Evolutionary conservation across 768 basidiomycete species (phyloP), one percentile per base, ranked within the genome.

Genomic region (Termitomyces sp.): DNA sequence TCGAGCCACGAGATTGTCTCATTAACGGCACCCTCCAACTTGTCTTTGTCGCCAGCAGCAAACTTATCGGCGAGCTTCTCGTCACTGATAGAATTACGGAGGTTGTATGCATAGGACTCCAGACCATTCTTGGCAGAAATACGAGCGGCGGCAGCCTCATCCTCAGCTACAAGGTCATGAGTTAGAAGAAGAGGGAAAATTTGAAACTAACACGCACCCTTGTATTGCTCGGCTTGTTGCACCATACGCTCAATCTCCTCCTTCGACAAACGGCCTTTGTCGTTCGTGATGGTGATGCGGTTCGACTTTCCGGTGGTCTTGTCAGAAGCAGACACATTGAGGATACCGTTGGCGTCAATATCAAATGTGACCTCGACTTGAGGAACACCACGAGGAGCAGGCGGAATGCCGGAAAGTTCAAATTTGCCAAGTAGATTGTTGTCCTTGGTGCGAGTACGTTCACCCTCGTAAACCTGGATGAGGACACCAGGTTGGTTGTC

Each of bases 161-260:
- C 91, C 83, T 93, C 92, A 63, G 85, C 88, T 87, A 26, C 61
- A 59, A 32, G 4, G n/a, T 49, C 5, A 7, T 18, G 6, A 40
- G 40, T 18, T 6, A n/a, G 0, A 54, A 36, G 3, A 35, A 4
- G 4, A 8, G 20, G 28, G 0, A 32, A 20, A 26, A 2, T 8
- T 4, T 30, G n/a, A 14, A 1, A 12, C 0, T 53, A 3, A 30
- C 8, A n/a, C 53, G 28, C 74, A 83, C 86, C 78, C 77, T 89
- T 93, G 82, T 94, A 95, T 71, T 87, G 86, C 85, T 96, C 95
- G 56, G 95, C 95, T 71, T 97, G 95, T 61, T 74, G 71, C 47
- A 98, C 93, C 95, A 98, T 98, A 72, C 94, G 91, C 74, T 98
- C 95, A 62, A 98, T 98, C 71, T 98, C 95, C 75, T 98, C 95